These are phyloP conservation scores for Corynespora cassiicola DNA, from an alignment of 2,329 filamentous ascomycete genomes.

Conservation along the genomic window DNA sequence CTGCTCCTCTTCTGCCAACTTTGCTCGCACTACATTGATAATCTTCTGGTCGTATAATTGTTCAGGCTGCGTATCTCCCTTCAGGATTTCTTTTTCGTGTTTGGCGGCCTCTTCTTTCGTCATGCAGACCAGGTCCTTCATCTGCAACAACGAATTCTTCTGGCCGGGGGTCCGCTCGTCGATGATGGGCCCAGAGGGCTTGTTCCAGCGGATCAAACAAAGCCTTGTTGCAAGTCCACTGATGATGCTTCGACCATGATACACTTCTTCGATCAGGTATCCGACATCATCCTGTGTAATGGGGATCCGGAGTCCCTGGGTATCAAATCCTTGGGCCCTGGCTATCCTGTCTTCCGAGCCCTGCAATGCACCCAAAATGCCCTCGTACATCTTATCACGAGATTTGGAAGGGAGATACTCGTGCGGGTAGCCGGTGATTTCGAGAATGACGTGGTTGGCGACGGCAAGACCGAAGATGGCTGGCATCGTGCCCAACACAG, in stretches of 20 bases:
- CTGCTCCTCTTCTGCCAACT: conserved; percentile 70
- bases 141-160: conserved; percentile 72
- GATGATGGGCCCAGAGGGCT: conserved; percentile 67
- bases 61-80: conserved; percentile 69
- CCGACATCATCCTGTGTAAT: conserved; percentile 81
- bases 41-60: conserved; percentile 77
- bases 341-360: conserved; percentile 79
- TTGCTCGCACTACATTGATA: conserved; percentile 70
- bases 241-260: conserved; percentile 79
- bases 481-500: conserved; percentile 95
- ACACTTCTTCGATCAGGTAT: conserved; percentile 90
- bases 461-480: conserved; percentile 91
- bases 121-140: conserved; percentile 84
- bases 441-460: conserved; percentile 91
- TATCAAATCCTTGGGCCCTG: conserved; percentile 58
- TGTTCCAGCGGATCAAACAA: conserved; percentile 80
- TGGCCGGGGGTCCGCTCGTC: conserved; percentile 75
- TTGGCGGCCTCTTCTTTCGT: conserved; percentile 85
- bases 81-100: conserved; percentile 83
- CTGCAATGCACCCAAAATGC: conserved; percentile 77
- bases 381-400: conserved; percentile 90
- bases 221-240: conserved; percentile 83
- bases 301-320: conserved; percentile 78
- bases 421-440: conserved; percentile 80
- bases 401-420: conserved; percentile 83